phyloP scores from a whole-genome alignment of 495 filamentous ascomycete genomes.

The Penicillium silybi region DNA sequence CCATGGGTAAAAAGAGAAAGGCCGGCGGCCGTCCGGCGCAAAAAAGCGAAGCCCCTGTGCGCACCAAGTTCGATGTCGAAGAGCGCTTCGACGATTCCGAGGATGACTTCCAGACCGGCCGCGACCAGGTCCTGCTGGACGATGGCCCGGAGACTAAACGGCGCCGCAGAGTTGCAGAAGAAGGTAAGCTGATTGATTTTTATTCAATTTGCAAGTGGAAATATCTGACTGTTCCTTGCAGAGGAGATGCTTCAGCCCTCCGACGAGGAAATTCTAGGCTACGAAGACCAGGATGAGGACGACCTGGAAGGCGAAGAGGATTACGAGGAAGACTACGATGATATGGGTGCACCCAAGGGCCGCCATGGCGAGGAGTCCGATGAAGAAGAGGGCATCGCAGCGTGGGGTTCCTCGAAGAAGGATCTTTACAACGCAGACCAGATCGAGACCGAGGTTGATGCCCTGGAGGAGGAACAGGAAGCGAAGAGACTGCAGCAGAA shows the following conservation, averaged over 20 bases:
- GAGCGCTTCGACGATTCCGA: slow-evolving; percentile 86
- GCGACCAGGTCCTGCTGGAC: slow-evolving; percentile 81
- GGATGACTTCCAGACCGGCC: slow-evolving; percentile 81
- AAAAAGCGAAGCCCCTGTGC: slow-evolving; percentile 41
- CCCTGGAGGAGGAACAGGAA: slow-evolving; percentile 86
- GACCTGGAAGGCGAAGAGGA: slow-evolving; percentile 52
- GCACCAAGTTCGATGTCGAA: slow-evolving; percentile 54
- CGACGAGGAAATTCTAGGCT: slow-evolving; percentile 84
- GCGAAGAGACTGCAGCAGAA: slow-evolving; percentile 84
- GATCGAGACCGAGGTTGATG: slow-evolving; percentile 89
- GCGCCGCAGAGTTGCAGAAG: slow-evolving; percentile 58
- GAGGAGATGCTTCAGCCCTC: slow-evolving; percentile 63
- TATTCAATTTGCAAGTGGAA: not conserved
- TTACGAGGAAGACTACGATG: slow-evolving; percentile 20
- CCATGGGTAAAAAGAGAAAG: slow-evolving; percentile 83
- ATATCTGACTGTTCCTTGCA: slow-evolving; percentile 25
- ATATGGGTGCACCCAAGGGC: slow-evolving; percentile 27
- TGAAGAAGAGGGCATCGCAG: slow-evolving; percentile 70
- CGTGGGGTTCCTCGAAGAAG: slow-evolving; percentile 81
- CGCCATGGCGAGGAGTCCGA: slow-evolving; percentile 25
- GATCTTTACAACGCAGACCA: slow-evolving; percentile 90
- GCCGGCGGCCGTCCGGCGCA: slow-evolving; percentile 50
- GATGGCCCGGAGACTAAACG: slow-evolving; percentile 75
- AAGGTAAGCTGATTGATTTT: slow-evolving; percentile 42
- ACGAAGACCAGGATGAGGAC: slow-evolving; percentile 52